Evolutionary conservation across 495 filamentous ascomycete genomes (phyloP), one percentile per base, ranked within the genome.

Genomic region (Glutinoglossum americanum): DNA sequence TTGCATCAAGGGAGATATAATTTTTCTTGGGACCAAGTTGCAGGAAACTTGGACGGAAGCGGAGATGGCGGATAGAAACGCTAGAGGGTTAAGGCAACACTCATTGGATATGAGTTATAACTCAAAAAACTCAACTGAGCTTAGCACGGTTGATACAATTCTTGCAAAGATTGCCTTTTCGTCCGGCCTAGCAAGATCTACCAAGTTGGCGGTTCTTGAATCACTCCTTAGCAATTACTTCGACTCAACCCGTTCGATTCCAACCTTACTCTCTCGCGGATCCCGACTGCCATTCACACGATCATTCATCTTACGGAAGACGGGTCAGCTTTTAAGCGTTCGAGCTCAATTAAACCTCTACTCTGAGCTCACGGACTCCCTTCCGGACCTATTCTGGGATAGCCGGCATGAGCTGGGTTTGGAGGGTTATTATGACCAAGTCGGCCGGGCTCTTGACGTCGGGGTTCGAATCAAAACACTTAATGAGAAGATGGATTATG

Each of bases 401-500:
- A 87, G 80, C 62, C 75, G 81, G 51, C 84, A 89, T 66, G 88
- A 96, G 62, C 76, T 97, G 19, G 72, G 68, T 11, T 72, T 95
- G 5, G 89, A 95, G 67, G 85, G 81, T 19, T 96, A 96, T 65
- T 98, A 96, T 67, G 87, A 93, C 60, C 83, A 90, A 69, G 88
- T 94, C 9, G 89, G 90, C 19, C 78, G 82, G 55, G 84, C 89
- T 0, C 74, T 98, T 57, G 93, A 96, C 70, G 88, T 94, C 15
- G 83, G 86, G n/a, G 84, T 89, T 37, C 78, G 92, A 39, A 96
- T 98, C 72, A 86, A 85, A 63, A 80, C 84, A 25, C 69, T 97
- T 62, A 98, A 98, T 68, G 86, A 89, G 72, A 93, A 90, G 72
- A 89, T 98, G 80, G 90, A 94, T 64, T 97, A 97, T 71, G 92